Base-by-base conservation (phyloP, 352 stramenopile species). In the Phytophthora ramorum region DNA sequence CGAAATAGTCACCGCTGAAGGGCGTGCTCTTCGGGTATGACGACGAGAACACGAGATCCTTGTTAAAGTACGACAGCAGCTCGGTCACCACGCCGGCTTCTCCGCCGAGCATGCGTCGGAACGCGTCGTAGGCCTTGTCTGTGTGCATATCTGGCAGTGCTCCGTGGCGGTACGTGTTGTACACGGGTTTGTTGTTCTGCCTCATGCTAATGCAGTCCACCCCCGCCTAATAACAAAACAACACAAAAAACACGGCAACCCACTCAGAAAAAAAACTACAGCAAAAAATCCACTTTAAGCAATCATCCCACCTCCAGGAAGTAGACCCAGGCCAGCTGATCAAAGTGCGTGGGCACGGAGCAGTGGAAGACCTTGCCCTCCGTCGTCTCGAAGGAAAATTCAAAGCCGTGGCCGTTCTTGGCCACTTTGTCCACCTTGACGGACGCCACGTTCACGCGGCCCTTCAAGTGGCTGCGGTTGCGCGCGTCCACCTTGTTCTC, bases 401-500 rank as follows among this genome's bases (percentile, higher is more conserved):
- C 89, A 51, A 90, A 94, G 20, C 86, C 89, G 32, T 95, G 82
- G 44, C 82, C 79, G 56, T 81, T 93, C 58, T 91, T 92, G 59
- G 83, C 78, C 43, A 89, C 81, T 58, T 92, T 90, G 35, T 95
- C 85, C 37, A 90, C 43, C 66, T 89, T 88, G 45, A 95, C 89
- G 0, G 77, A 85, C 44, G 77, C 75, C 43, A 96, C 79, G 47
- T 93, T 89, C 53, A 96, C 89, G 40, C 89, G 82, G 44, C 89
- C 89, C 61, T 96, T 96, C 28, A 96, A 64, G 50, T 95, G 87
- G 51, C 81, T 89, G 20, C 87, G 86, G 65, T 96, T 94, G 53
- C 86, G 89, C 56, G 89, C 89, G 59, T 96, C 89, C 46, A 93
- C 87, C 50, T 96, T 96, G 70, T 85, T 95, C 59, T 96, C 89